A percentile compares a stretch with the other conserved stretches of the same genome.
Evolutionary conservation across 768 basidiomycete species (phyloP).

Genomic region (Tylopilus plumbeoviolaceoides): DNA sequence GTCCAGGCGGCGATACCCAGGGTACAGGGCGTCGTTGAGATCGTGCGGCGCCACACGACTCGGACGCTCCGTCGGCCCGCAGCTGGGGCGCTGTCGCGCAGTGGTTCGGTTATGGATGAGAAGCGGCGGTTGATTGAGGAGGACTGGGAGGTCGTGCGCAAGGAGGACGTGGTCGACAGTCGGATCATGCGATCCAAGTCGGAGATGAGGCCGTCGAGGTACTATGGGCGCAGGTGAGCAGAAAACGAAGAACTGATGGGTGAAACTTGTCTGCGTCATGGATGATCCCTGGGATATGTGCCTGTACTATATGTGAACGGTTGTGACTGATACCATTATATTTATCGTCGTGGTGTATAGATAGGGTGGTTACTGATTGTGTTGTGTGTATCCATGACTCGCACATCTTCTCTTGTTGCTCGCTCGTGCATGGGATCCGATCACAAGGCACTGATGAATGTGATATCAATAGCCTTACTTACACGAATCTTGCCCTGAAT

Average conservation of each 20-base stretch:
- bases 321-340: neutral
- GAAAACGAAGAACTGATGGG: neutral
- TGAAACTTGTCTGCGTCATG: too few relatives aligned
- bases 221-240: slow-evolving; percentile 14
- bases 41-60: slow-evolving; percentile 22
- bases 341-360: slow-evolving; percentile 7
- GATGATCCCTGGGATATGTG: neutral
- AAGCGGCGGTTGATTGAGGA: slow-evolving; percentile 21
- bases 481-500: neutral
- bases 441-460: neutral
- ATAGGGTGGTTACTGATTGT: neutral
- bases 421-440: neutral
- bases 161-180: slow-evolving; percentile 4
- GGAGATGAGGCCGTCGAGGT: slow-evolving; percentile 22
- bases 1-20: slow-evolving; percentile 35
- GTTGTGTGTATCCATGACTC: neutral
- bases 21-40: slow-evolving; percentile 37
- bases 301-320: neutral
- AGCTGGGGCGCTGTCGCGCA: slow-evolving; percentile 6
- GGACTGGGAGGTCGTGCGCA: slow-evolving; percentile 14
- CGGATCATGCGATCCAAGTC: slow-evolving; percentile 24
- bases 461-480: neutral
- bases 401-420: neutral
- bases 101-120: slow-evolving; percentile 14
- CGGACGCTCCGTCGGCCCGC: slow-evolving; percentile 1